Evolutionary conservation across 169 alveolate species (phyloP), one percentile per base, ranked within the genome.

Genomic region (Plasmodium adleri): DNA sequence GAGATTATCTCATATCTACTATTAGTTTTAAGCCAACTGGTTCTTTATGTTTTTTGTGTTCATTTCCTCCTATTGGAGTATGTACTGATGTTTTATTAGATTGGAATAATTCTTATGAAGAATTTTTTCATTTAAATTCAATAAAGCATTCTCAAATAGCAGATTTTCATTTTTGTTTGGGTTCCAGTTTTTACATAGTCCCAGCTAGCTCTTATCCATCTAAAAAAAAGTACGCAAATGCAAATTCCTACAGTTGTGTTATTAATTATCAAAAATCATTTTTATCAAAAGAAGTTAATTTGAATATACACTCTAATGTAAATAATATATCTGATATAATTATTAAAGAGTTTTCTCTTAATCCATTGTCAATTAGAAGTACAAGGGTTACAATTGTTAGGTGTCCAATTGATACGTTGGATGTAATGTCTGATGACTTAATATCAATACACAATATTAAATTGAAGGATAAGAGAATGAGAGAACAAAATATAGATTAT

Each of bases 171-270:
- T 88, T 95, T 39, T 88, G 96, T 17, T 73, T 95, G 26, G 97
- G 97, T 17, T 87, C 96, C n/a, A 87, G 94, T 22, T 74, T 95
- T 76, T 96, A 94, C 74, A 94, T 95, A 13, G 95, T 93, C 54
- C 97, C 97, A 3, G 97, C 97, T 13, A 92, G 97, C 72, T 92
- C 73, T 71, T 95, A 95, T 64, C 96, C 96, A 3, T 93, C 96
- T 9, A 72, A 71, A 47, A 95, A 92, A 58, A 91, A 94, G 58
- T 88, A 88, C 66, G 92, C 96, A 39, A 64, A 71, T 60, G 68
- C 56, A 47, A 92, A 91, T 7, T 78, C 96, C 2, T 86, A 88
- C n/a, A 88, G 94, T 54, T 90, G 93, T 58, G 88, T 94, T 47
- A 95, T 94, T 47, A 95, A 95, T 78, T 93, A 93, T 89, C 97